phyloP scores from a whole-genome alignment of 2,329 filamentous ascomycete genomes.

The Neonectria hederae region DNA sequence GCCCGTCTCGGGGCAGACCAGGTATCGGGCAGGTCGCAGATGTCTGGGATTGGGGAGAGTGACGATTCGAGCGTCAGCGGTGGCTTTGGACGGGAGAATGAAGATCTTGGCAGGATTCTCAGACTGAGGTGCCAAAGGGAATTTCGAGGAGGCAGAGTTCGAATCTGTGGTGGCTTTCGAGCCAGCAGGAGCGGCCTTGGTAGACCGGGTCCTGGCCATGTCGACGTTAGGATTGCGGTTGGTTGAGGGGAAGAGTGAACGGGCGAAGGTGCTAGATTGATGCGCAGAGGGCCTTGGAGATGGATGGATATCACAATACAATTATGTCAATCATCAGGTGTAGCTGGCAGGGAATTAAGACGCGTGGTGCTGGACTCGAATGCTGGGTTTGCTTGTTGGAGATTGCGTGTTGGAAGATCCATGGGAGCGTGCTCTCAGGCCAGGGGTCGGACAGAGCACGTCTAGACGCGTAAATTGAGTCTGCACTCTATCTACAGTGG shows the following conservation, averaged over 20 bases:
- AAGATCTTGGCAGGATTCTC: conserved; percentile 64
- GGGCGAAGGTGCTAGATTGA: not conserved
- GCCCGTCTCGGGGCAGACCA: conserved; percentile 69
- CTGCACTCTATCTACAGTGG: no score
- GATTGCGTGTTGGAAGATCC: not conserved
- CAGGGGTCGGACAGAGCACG: conserved; percentile 7
- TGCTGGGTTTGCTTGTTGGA: not conserved
- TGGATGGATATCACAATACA: not conserved
- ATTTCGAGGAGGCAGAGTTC: conserved; percentile 49
- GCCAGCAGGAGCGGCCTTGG: conserved; percentile 46
- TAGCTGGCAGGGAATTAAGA: conserved; percentile 13
- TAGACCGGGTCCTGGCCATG: conserved; percentile 63
- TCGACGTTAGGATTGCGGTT: conserved; percentile 9
- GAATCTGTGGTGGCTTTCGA: conserved; percentile 42
- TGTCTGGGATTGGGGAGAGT: conserved; percentile 69
- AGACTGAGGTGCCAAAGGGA: conserved; percentile 52
- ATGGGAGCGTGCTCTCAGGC: not conserved
- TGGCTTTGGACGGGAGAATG: conserved; percentile 66
- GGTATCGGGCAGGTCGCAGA: conserved; percentile 64
- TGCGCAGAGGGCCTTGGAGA: not conserved
- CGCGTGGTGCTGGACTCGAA: not conserved
- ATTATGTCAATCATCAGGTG: not conserved
- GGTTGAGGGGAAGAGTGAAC: not conserved
- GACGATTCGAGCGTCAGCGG: conserved; percentile 64
- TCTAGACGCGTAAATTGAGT: conserved; percentile 18